phyloP scores from a whole-genome alignment of 2,329 filamentous ascomycete species.

The Penicillium sp. region DNA sequence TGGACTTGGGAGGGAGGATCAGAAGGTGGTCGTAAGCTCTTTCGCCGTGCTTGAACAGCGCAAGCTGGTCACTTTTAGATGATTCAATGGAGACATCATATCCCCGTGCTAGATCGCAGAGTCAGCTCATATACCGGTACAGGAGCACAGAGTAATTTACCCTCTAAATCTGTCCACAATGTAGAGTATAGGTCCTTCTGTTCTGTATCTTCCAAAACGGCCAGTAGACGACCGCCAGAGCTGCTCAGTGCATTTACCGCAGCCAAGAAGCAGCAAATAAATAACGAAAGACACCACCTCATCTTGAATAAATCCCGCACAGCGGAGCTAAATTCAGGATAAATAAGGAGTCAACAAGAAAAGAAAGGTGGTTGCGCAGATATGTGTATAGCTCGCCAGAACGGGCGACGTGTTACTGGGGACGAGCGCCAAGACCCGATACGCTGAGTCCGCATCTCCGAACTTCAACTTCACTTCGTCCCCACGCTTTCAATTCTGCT shows the following conservation, averaged over 20 bases:
- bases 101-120: constrained; percentile 62
- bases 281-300: constrained; percentile 69
- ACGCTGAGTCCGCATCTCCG: constrained; percentile 27
- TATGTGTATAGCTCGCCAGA: constrained; percentile 28
- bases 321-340: constrained; percentile 28
- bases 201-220: constrained; percentile 75
- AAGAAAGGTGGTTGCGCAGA: constrained; percentile 16
- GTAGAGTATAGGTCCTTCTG: constrained; percentile 80
- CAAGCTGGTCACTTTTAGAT: constrained; percentile 72
- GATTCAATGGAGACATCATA: constrained; percentile 78
- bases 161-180: constrained; percentile 56
- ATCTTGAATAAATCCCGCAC: constrained; percentile 52
- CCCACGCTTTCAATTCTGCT: constrained; percentile 28
- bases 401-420: constrained; percentile 45
- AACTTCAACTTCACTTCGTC: constrained; percentile 32
- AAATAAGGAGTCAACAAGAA: constrained; percentile 14
- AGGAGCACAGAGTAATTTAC: constrained; percentile 27
- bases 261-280: constrained; percentile 59
- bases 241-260: constrained; percentile 67
- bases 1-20: constrained; percentile 82
- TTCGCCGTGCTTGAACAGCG: constrained; percentile 81
- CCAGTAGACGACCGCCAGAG: constrained; percentile 73
- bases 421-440: constrained; percentile 38
- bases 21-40: constrained; percentile 86
- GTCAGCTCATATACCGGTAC: constrained; percentile 3